These are phyloP conservation scores for Elsinoe ampelina DNA, from an alignment of 2,329 filamentous ascomycete genomes.

Conservation along the genomic window DNA sequence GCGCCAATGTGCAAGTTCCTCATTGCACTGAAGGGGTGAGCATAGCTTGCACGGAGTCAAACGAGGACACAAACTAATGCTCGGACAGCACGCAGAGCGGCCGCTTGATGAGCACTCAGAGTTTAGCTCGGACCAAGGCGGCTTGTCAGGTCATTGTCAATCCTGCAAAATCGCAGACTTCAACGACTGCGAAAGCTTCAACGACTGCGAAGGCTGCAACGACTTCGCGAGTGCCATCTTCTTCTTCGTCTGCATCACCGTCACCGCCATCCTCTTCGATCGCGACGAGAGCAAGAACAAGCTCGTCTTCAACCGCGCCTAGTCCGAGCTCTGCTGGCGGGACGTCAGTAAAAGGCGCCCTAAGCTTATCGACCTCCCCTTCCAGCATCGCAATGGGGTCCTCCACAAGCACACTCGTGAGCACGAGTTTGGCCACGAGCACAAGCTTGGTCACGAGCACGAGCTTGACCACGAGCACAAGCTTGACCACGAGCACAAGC, in stretches of 20 bases:
- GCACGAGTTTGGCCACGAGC: no score
- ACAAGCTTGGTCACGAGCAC: no score
- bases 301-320: no score
- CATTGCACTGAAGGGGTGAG: neutral
- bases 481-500: no score
- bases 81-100: neutral
- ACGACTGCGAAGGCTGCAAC: neutral
- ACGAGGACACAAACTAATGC: neutral
- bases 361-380: neutral
- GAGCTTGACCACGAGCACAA: no score
- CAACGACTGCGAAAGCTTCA: neutral
- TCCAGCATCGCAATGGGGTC: neutral
- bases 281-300: neutral
- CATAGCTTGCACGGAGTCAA: no score
- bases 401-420: neutral
- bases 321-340: no score
- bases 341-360: no score
- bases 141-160: constrained; percentile 4
- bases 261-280: neutral
- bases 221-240: neutral
- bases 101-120: neutral
- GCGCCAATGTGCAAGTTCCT: constrained; percentile 3
- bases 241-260: neutral
- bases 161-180: neutral
- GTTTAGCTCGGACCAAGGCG: neutral